phyloP scores from a whole-genome alignment of 192 early-diverging fungal species.

The Funneliformis geosporum region DNA sequence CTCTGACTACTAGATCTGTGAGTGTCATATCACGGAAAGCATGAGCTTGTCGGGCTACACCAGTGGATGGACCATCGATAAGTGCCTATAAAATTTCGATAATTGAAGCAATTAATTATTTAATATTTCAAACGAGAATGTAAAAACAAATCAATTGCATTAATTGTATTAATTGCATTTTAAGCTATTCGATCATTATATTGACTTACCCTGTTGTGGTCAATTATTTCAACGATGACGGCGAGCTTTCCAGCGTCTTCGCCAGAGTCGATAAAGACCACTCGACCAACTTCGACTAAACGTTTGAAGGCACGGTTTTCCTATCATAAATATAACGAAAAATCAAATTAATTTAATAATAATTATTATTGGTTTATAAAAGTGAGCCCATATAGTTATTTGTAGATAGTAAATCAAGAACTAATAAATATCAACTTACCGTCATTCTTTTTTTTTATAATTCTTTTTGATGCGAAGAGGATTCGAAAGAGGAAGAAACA shows the following conservation, averaged over 20 bases:
- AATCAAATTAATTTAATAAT: neutral
- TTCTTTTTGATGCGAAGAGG: neutral
- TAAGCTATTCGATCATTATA: neutral
- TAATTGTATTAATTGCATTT: neutral
- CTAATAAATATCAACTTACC: neutral
- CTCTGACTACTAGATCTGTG: slow-evolving; percentile 85
- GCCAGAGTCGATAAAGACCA: slow-evolving; percentile 95
- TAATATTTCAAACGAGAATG: neutral
- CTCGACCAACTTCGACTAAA: slow-evolving; percentile 97
- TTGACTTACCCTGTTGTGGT: slow-evolving; percentile 89
- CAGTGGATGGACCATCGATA: slow-evolving; percentile 96
- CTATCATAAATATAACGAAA: slow-evolving; percentile 35
- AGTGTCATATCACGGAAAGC: slow-evolving; percentile 89
- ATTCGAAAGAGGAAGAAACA: slow-evolving; percentile 13
- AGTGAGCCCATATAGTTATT: too few relatives aligned
- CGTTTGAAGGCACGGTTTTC: slow-evolving; percentile 72
- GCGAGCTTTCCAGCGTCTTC: slow-evolving; percentile 95
- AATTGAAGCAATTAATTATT: neutral
- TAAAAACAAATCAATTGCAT: neutral
- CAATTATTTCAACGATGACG: slow-evolving; percentile 98
- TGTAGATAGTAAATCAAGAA: neutral
- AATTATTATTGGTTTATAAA: neutral
- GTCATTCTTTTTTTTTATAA: neutral
- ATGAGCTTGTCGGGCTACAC: slow-evolving; percentile 84
- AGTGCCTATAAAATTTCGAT: slow-evolving; percentile 62